These are phyloP conservation scores for Apiosordaria backusii DNA, from an alignment of 495 filamentous ascomycete genomes.

Conservation along the genomic window DNA sequence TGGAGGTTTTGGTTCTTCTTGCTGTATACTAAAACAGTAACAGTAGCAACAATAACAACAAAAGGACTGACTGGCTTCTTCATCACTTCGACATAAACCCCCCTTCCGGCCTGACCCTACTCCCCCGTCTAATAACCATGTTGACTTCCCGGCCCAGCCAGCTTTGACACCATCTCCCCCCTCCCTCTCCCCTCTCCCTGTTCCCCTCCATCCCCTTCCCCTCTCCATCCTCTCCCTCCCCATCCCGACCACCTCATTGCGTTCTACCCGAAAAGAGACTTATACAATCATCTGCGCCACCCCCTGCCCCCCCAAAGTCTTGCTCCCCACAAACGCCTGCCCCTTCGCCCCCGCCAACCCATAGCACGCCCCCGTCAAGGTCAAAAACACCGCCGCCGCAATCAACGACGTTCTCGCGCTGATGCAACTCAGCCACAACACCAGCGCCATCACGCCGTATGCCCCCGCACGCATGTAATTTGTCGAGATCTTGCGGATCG, in stretches of 20 bases:
- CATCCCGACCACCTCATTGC: not conserved
- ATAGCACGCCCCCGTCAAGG: constrained; percentile 78
- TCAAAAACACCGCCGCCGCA: constrained; percentile 77
- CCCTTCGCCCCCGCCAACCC: constrained; percentile 78
- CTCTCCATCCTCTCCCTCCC: constrained; percentile 9
- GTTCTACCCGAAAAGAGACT: constrained; percentile 12
- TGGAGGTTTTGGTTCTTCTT: not conserved
- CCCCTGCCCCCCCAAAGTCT: constrained; percentile 91
- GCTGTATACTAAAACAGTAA: not conserved
- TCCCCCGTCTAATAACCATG: constrained; percentile 8
- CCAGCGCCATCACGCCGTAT: constrained; percentile 73
- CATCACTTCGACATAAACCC: not conserved
- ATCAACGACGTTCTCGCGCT: constrained; percentile 65
- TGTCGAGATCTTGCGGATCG: constrained; percentile 87
- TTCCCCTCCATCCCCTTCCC: constrained; percentile 21
- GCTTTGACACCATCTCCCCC: not conserved
- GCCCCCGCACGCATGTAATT: constrained; percentile 97
- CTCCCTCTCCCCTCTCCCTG: not conserved
- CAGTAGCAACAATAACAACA: not conserved
- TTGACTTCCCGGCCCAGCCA: not conserved
- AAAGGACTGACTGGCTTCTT: not conserved
- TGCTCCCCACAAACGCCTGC: constrained; percentile 93
- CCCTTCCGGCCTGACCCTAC: not conserved
- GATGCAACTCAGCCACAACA: constrained; percentile 79
- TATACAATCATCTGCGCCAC: constrained; percentile 99